Base-by-base conservation (phyloP, 2,329 filamentous ascomycete species). In the Dichotomopilus funicola region DNA sequence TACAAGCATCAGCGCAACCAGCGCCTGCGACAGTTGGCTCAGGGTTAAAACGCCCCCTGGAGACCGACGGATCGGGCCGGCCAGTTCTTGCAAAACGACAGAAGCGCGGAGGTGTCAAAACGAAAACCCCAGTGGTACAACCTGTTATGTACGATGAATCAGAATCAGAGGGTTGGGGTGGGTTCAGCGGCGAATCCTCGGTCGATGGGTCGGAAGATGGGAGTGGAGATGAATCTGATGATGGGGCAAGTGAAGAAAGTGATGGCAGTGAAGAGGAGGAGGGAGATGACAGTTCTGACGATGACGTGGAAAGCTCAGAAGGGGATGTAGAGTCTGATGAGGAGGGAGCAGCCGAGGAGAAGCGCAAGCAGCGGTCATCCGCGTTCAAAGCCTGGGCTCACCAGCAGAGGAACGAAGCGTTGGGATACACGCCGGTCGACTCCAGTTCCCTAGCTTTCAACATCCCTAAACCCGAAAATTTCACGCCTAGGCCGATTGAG, bases 321-420 rank as follows among this genome's bases (percentile, higher is more conserved):
- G 51, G 33, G 8, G 65, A 65, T 3, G 62, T 63, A 8, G 66
- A 63, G 1, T 53, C 57, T 5, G 66, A 65, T 0, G 62, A 72
- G 58, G 70, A 65, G 31, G 65, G 69, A 8, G 64, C 66, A 5
- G 65, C 68, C 4, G 61, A 68, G 13, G 57, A 66, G 41, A 69
- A 53, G 52, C 70, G 61, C 61, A 73, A 69, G 64, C 66, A 72
- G 59, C 71, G 73, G 55, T 74, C 73, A 43, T 83, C 81, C 1
- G 90, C 89, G 0, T 99, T 99, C 78, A 97, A 97, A 70, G 81
- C 87, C 2, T 99, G 94, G 94, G 94, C 94, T 19, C 84, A 86
- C 35, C 83, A 89, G 64, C 87, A 94, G 56, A 57, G 91, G 55
- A 96, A 96, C 64, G 82, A 92, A 64, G 87, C 88, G 4, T 75